Evolutionary conservation across 1,139 yeast genomes (phyloP).

Genomic region (Sugiyamaella grinbergsii): DNA sequence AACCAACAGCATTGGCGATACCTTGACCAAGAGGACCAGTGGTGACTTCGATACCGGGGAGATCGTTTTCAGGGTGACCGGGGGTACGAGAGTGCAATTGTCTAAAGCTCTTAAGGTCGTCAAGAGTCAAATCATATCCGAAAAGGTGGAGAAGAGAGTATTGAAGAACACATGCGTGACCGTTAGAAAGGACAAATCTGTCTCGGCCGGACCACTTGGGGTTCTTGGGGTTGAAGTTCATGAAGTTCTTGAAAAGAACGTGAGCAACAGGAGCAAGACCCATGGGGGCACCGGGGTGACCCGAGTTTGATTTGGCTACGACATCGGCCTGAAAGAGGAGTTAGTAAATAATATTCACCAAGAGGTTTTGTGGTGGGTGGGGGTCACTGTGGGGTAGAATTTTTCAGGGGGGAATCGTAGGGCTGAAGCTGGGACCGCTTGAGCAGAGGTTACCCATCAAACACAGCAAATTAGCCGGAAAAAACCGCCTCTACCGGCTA

Average conservation of each 20-base stretch:
- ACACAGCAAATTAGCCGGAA: not conserved
- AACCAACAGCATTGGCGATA: constrained; percentile 93
- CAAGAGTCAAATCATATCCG: constrained; percentile 80
- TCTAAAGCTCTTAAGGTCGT: constrained; percentile 90
- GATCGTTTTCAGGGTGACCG: constrained; percentile 89
- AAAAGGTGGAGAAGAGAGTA: constrained; percentile 83
- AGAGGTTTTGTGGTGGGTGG: not conserved
- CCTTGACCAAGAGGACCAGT: constrained; percentile 99
- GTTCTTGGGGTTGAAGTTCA: constrained; percentile 88
- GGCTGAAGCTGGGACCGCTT: too few species aligned
- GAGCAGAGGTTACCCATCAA: constrained; percentile 1
- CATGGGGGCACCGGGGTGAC: constrained; percentile 99
- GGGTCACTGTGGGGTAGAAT: not conserved
- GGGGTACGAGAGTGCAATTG: constrained; percentile 91
- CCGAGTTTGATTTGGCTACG: constrained; percentile 88
- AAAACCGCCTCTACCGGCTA: not conserved
- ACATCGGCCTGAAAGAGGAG: constrained; percentile 58
- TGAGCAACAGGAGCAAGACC: constrained; percentile 93
- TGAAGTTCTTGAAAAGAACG: constrained; percentile 65
- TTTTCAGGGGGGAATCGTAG: not conserved
- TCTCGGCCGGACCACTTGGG: constrained; percentile 95
- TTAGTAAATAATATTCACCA: constrained; percentile 13
- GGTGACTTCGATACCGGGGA: constrained; percentile 94
- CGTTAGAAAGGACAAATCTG: constrained; percentile 92
- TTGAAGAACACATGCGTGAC: constrained; percentile 93